phyloP scores from a whole-genome alignment of 2,329 filamentous ascomycete species.

The Fusarium duplospermum region DNA sequence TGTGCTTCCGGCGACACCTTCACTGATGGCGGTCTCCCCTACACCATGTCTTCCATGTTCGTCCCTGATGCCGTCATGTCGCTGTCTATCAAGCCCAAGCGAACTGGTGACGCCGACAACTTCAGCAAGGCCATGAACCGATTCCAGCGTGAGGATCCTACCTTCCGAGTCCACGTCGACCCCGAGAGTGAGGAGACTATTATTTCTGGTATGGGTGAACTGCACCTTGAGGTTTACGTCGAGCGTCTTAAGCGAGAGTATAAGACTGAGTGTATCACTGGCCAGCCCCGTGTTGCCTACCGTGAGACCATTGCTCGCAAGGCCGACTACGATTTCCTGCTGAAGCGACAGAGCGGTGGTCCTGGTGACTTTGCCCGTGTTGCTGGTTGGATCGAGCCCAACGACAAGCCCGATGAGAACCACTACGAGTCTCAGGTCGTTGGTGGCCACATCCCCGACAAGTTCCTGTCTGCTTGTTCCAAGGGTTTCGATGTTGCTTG shows the following conservation, averaged over 20 bases:
- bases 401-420: slow-evolving; percentile 77
- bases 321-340: slow-evolving; percentile 89
- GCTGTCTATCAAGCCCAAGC: slow-evolving; percentile 95
- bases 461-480: slow-evolving; percentile 92
- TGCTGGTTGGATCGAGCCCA: slow-evolving; percentile 90
- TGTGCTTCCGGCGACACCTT: slow-evolving; percentile 98
- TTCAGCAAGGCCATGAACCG: slow-evolving; percentile 99
- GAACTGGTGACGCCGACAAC: slow-evolving; percentile 89
- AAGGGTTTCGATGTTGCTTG: slow-evolving; percentile 92
- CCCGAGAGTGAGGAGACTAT: slow-evolving; percentile 95
- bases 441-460: slow-evolving; percentile 93
- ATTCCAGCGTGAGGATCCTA: slow-evolving; percentile 98
- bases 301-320: slow-evolving; percentile 88
- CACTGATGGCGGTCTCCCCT: slow-evolving; percentile 91
- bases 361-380: slow-evolving; percentile 96
- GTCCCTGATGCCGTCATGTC: slow-evolving; percentile 98
- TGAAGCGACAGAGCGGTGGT: slow-evolving; percentile 96
- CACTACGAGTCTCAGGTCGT: slow-evolving; percentile 87
- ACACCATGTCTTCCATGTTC: slow-evolving; percentile 98
- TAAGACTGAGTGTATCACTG: slow-evolving; percentile 94
- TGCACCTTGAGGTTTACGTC: slow-evolving; percentile 97
- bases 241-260: slow-evolving; percentile 98
- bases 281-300: slow-evolving; percentile 96
- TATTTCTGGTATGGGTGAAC: slow-evolving; percentile 97
- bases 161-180: slow-evolving; percentile 95